A percentile compares a stretch with the other conserved stretches of the same genome.
phyloP scores from a whole-genome alignment of 306 rosid species.

The Citrullus mucosospermus region DNA sequence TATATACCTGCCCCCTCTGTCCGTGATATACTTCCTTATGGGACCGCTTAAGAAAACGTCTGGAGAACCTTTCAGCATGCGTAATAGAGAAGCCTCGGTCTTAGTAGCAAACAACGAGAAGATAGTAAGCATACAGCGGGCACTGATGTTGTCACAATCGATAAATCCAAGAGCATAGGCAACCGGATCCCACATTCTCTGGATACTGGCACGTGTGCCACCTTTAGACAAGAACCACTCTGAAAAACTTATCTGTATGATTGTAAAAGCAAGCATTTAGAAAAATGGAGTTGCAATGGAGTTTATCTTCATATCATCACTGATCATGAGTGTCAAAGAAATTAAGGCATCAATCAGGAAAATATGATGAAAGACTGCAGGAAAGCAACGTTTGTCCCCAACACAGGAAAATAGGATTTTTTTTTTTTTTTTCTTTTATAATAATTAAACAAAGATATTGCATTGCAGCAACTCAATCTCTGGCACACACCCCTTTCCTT shows the following conservation, averaged over 20 bases:
- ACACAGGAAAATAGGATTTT: background rate
- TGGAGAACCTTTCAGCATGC: constrained; percentile 99
- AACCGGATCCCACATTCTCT: constrained; percentile 96
- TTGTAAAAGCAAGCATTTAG: background rate
- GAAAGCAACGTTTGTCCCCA: background rate
- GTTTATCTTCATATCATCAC: background rate
- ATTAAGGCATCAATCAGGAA: background rate
- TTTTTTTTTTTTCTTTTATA: background rate
- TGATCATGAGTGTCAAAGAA: background rate
- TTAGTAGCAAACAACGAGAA: constrained; percentile 93
- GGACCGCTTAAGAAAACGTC: constrained; percentile 92
- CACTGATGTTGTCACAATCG: constrained; percentile 95
- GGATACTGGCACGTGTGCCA: constrained; percentile 83
- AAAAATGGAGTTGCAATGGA: background rate
- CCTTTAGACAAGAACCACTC: constrained; percentile 99
- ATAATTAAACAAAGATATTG: constrained; percentile 5
- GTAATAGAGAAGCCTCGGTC: constrained; percentile 93
- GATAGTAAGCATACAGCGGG: constrained; percentile 99
- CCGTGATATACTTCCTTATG: constrained; percentile 76
- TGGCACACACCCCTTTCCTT: background rate
- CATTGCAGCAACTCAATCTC: background rate
- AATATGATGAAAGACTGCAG: background rate
- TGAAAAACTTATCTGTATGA: constrained; percentile 79
- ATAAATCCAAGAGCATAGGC: constrained; percentile 98
- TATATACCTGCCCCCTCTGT: constrained; percentile 84